Percentiles rank a stretch among this genome's conserved stretches.
phyloP scores from a whole-genome alignment of 2,329 filamentous ascomycete species.

The Penicillium sp. region DNA sequence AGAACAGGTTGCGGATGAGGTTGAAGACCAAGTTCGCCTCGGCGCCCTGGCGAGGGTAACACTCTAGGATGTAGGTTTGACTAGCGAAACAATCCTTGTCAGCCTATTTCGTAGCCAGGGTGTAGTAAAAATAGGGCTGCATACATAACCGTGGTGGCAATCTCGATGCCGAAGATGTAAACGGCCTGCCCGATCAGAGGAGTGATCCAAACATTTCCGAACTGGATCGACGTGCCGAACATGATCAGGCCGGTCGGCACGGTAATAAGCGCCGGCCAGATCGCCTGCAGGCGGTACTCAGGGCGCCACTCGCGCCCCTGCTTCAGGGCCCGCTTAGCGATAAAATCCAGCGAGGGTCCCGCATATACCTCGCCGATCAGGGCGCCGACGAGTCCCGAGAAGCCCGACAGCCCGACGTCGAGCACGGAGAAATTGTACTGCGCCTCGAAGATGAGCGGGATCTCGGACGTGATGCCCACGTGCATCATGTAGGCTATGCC shows the following conservation, averaged over 20 bases:
- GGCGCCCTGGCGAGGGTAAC: constrained; percentile 7
- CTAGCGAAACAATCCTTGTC: neutral
- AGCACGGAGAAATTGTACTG: constrained; percentile 7
- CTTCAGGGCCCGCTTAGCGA: constrained; percentile 4
- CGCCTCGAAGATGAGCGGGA: constrained; percentile 6
- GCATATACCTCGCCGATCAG: constrained; percentile 4
- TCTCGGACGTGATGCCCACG: constrained; percentile 6
- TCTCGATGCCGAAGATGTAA: constrained; percentile 7
- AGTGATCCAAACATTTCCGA: constrained; percentile 6
- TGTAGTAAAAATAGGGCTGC: neutral
- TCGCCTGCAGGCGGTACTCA: constrained; percentile 4
- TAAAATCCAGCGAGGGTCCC: constrained; percentile 3
- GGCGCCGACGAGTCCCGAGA: constrained; percentile 6
- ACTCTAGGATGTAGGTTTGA: constrained; percentile 8
- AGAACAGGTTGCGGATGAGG: constrained; percentile 7
- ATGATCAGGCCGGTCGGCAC: constrained; percentile 6
- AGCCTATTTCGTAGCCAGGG: neutral
- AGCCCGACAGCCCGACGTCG: constrained; percentile 5
- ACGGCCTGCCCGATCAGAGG: constrained; percentile 6
- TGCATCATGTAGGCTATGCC: constrained; percentile 9
- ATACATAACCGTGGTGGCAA: constrained; percentile 10
- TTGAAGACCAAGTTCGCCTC: constrained; percentile 9
- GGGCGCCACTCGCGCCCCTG: constrained; percentile 6
- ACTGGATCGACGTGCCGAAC: constrained; percentile 6
- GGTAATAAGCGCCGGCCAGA: constrained; percentile 5